Evolutionary conservation across 306 rosid genomes (phyloP).

Genomic region (Cucumis hystrix): DNA sequence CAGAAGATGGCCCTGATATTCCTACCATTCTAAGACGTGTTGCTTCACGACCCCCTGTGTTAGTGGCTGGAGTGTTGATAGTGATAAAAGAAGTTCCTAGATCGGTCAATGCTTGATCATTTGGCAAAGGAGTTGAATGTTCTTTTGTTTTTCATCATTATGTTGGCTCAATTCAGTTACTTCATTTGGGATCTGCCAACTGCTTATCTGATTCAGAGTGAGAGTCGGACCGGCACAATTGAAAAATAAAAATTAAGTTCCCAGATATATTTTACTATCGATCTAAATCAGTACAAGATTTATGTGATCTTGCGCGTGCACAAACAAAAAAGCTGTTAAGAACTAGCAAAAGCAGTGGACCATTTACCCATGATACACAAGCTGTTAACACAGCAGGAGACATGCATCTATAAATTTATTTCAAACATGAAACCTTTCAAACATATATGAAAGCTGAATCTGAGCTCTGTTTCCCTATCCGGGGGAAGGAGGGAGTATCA

Average conservation of each 20-base stretch:
- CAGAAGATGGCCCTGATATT: constrained; percentile 58
- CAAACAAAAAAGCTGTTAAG: too few species aligned
- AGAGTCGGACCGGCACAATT: background rate
- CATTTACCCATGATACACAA: too few species aligned
- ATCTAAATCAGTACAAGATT: background rate
- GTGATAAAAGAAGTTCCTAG: constrained; percentile 50
- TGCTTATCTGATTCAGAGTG: constrained; percentile 48
- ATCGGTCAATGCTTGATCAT: constrained; percentile 41
- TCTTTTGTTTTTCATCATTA: constrained; percentile 51
- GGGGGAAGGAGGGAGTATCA: too few species aligned
- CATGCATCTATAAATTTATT: too few species aligned
- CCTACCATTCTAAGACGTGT: constrained; percentile 38
- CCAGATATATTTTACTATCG: background rate
- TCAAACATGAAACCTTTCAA: too few species aligned
- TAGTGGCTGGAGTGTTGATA: constrained; percentile 80
- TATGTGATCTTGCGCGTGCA: too few species aligned
- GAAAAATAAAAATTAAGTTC: background rate
- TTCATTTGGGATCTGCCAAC: constrained; percentile 97
- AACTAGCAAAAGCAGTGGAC: too few species aligned
- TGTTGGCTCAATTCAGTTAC: constrained; percentile 78
- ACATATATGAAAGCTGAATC: too few species aligned
- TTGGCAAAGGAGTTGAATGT: constrained; percentile 34
- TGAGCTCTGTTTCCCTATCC: too few species aligned
- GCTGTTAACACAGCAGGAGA: too few species aligned
- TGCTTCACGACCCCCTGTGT: constrained; percentile 89